Base-by-base conservation (phyloP, 108 stramenopile species). In the Conticribra weissflogii region DNA sequence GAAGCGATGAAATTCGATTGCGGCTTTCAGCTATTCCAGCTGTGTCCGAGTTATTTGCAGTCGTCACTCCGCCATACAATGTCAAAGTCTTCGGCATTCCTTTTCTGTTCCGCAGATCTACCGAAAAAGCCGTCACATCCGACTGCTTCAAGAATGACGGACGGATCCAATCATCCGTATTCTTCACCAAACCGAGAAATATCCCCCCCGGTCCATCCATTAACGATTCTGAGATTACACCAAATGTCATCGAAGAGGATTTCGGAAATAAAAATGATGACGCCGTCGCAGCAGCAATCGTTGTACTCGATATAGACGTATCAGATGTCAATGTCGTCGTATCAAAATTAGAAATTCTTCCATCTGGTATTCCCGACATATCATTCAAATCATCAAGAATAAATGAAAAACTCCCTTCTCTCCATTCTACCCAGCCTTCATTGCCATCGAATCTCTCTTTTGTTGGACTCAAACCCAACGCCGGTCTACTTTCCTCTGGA, bases 101-200 rank as follows among this genome's bases (percentile, higher is more conserved):
- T 50, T 59, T 58, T 18, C 22, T 50, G 8, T 72, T 32, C 44
- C 75, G 52, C 29, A 75, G 54, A 48, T 81, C 79, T 1, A 81
- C 17, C 3, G 68, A 54, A 63, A 81, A 70, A 29, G 74, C 68
- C n/a, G 47, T n/a, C 3, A 81, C 74, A 17, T 69, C 24, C 4
- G 79, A 75, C 56, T 81, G 79, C 0, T 74, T 74, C n/a, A 81
- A 53, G 24, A 81, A 81, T 9, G 73, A 69, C 17, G 79, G 79
- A 18, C 79, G 59, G 24, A 81, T 81, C 57, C 74, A 29, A 54
- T n/a, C n/a, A 27, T 74, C 60, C 18, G 73, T 76, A 41, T 81
- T 19, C 41, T 81, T 81, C 0, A 81, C 79, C 22, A 81, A 58
- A 12, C 74, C 79, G n/a, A 81, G 46, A 36, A 81, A 81, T 4